Evolutionary conservation across 495 filamentous ascomycete genomes (phyloP).

Genomic region (Penicillium psychrofluorescens): DNA sequence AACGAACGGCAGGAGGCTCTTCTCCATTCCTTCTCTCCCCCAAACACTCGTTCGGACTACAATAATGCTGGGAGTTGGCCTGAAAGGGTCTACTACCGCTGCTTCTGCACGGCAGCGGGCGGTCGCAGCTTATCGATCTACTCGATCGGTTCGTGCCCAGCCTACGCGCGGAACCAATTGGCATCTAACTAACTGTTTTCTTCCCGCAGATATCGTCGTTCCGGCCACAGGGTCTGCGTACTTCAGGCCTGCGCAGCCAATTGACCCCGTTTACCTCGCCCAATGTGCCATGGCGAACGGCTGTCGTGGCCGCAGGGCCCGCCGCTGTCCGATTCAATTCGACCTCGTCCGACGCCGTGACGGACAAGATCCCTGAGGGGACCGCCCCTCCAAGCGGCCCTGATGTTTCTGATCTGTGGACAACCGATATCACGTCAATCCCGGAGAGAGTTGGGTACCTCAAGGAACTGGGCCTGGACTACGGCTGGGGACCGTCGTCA

Average conservation of each 20-base stretch:
- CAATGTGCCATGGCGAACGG: conserved; percentile 16
- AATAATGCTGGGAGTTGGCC: conserved; percentile 31
- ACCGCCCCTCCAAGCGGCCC: conserved; percentile 4
- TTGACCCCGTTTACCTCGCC: conserved; percentile 17
- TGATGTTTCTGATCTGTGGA: conserved; percentile 15
- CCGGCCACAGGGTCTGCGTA: conserved; percentile 18
- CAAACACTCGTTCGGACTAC: conserved; percentile 11
- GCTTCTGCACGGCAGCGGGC: conserved; percentile 28
- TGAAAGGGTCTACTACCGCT: conserved; percentile 26
- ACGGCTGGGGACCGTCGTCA: conserved; percentile 67
- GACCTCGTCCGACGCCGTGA: conserved; percentile 21
- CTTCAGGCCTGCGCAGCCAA: conserved; percentile 14
- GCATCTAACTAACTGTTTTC: conserved; percentile 11
- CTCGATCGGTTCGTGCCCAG: conserved; percentile 29
- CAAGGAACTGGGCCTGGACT: conserved; percentile 75
- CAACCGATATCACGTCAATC: conserved; percentile 39
- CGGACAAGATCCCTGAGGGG: conserved; percentile 13
- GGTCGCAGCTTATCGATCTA: conserved; percentile 22
- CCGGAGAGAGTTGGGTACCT: conserved; percentile 77
- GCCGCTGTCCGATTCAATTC: conserved; percentile 38
- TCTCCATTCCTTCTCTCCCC: conserved; percentile 9
- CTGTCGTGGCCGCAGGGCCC: conserved; percentile 13
- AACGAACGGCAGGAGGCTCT: conserved; percentile 6
- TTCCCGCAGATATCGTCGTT: conserved; percentile 32
- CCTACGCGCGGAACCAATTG: neutral